Evolutionary conservation across 1,139 yeast species (phyloP).

Genomic region (Starmera stellimalicola): DNA sequence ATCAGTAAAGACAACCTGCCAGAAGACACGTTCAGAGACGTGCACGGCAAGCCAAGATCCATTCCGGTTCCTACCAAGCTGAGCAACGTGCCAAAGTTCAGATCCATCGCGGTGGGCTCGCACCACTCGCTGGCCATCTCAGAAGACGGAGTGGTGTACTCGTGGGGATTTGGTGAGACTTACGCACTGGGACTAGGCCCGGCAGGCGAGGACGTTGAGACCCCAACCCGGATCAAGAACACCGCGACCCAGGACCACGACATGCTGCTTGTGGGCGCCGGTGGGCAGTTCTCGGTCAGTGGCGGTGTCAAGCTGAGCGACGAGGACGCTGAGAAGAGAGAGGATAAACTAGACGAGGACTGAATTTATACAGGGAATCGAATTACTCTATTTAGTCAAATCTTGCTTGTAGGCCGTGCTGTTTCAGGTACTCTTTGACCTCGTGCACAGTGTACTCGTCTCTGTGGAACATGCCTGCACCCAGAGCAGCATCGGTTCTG

Average conservation of each 20-base stretch:
- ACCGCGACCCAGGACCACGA: conserved; percentile 82
- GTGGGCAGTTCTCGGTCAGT: conserved; percentile 90
- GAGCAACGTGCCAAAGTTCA: conserved; percentile 47
- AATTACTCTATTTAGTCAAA: conserved; percentile 21
- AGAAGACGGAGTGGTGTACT: conserved; percentile 72
- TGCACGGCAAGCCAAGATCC: conserved; percentile 75
- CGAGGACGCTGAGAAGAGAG: conserved; percentile 57
- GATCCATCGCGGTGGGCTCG: conserved; percentile 70
- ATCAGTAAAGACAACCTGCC: conserved; percentile 55
- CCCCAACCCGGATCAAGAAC: conserved; percentile 79
- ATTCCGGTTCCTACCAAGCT: conserved; percentile 77
- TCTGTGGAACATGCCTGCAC: conserved; percentile 97
- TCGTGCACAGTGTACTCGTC: conserved; percentile 82
- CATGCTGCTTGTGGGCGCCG: conserved; percentile 70
- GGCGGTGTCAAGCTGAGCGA: conserved; percentile 66
- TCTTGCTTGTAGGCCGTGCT: conserved; percentile 45
- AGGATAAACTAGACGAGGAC: conserved; percentile 31
- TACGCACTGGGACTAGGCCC: conserved; percentile 95
- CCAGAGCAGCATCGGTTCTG: conserved; percentile 88
- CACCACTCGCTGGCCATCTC: conserved; percentile 88
- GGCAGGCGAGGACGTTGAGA: conserved; percentile 78
- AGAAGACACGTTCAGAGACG: conserved; percentile 64
- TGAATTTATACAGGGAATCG: neutral
- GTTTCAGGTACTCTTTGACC: conserved; percentile 58
- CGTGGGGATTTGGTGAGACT: conserved; percentile 98